A percentile compares a stretch with the other conserved stretches of the same genome.
Conservation (phyloP, 352 stramenopile genomes). For the Thalassiosira exigua region DNA sequence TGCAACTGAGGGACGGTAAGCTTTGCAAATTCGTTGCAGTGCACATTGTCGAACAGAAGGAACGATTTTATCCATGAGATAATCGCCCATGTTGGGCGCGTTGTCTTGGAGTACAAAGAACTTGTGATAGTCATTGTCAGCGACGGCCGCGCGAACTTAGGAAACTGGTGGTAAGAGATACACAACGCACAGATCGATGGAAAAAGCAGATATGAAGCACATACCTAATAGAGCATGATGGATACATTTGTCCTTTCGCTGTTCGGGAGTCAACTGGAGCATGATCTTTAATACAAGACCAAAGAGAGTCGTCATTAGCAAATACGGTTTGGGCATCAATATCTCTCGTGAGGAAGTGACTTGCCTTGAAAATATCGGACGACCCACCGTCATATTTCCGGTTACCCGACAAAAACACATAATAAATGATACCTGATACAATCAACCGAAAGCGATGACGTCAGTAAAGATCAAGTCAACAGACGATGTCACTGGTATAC, state of each 20-base stretch:
- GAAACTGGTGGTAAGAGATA: not conserved
- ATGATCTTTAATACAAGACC: too few relatives aligned
- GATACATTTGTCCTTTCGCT: constrained; percentile 60
- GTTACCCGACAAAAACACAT: constrained; percentile 76
- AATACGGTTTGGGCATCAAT: not conserved
- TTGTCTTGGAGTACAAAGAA: constrained; percentile 76
- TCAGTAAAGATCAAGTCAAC: too few relatives aligned
- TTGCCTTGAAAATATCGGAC: constrained; percentile 62
- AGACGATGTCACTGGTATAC: too few relatives aligned
- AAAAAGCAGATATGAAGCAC: constrained; percentile 18
- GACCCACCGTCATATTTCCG: constrained; percentile 69
- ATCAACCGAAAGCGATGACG: too few relatives aligned
- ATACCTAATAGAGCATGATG: constrained; percentile 64
- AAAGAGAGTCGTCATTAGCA: not conserved
- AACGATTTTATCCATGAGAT: constrained; percentile 75
- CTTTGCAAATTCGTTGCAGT: constrained; percentile 67
- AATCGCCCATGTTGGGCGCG: constrained; percentile 61
- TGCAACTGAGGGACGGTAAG: constrained; percentile 68
- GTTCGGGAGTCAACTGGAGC: constrained; percentile 49
- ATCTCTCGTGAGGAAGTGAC: not conserved
- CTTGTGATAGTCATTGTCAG: constrained; percentile 67
- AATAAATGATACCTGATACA: constrained; percentile 83
- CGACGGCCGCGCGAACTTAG: constrained; percentile 68
- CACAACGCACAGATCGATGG: too few relatives aligned
- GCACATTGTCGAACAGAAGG: constrained; percentile 61